phyloP scores from a whole-genome alignment of 768 basidiomycete genomes.

The Mycena floridula region DNA sequence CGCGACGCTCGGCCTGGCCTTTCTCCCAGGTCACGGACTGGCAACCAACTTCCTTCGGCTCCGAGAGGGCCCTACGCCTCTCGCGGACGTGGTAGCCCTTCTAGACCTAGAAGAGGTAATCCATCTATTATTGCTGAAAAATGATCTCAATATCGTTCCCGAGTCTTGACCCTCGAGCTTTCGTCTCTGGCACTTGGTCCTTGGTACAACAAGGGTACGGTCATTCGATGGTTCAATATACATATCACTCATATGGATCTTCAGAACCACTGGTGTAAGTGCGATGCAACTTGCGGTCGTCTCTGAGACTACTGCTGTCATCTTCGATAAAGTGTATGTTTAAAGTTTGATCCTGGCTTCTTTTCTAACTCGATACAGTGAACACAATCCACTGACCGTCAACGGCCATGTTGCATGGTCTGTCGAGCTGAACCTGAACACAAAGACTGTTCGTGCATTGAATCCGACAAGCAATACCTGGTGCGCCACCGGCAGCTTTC shows the following conservation, averaged over 20 bases:
- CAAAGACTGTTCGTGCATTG: constrained; percentile 56
- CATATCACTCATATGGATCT: neutral
- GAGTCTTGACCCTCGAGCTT: neutral
- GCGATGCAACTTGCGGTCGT: constrained; percentile 75
- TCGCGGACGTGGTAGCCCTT: no score
- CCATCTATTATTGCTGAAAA: no score
- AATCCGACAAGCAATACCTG: constrained; percentile 75
- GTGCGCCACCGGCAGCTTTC: constrained; percentile 77
- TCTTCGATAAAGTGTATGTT: constrained; percentile 49
- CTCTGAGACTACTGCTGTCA: constrained; percentile 27
- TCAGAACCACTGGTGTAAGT: constrained; percentile 55
- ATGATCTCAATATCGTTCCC: neutral
- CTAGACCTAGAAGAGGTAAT: no score
- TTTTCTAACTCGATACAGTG: constrained; percentile 92
- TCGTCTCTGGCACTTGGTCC: neutral
- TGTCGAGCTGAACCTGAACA: constrained; percentile 63
- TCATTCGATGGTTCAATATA: no score
- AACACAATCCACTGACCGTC: constrained; percentile 74
- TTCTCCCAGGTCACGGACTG: no score
- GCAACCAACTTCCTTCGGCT: no score
- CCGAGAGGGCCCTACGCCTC: no score
- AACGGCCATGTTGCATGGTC: constrained; percentile 79
- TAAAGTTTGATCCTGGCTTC: constrained; percentile 42
- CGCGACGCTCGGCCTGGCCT: no score
- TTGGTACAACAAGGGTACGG: constrained; percentile 1